Evolutionary conservation across 75 land plant species (phyloP), one percentile per base, ranked within the genome.

Genomic region (Adiantum capillusveneris): DNA sequence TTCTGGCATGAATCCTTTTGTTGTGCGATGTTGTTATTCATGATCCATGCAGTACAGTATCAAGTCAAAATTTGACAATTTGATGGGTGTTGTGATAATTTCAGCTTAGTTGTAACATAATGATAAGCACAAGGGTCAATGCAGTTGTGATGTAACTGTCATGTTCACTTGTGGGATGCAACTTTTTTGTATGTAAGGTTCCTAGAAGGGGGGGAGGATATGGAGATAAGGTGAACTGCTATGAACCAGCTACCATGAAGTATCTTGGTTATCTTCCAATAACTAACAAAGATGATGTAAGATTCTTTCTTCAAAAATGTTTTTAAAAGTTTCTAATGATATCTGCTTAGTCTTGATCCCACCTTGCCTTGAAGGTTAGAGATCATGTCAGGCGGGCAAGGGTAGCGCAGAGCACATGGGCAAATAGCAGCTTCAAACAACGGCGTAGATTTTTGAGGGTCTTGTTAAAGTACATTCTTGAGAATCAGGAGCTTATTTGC

Each of bases 241-340:
- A 86, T 65, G 96, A 90, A 44, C 96, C 96, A 20, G 91, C 96
- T 17, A 90, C 91, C 9, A 90, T 90, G 96, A 90, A 86, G 64
- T 90, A 86, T 64, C 64, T 90, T 59, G 91, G 91, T n/a, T 79
- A 20, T 44, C 70, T 73, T 44, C 87, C 87, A 22, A 85, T 84
- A 16, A 31, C 81, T 27, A 68, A 62, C 2, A 70, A 73, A 34
- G 82, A 71, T 19, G 96, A 90, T 84, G 95, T 89, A 31, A 30
- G 52, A 7, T 2, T n/a, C 2, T 59, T 34, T 18, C 1, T 59
- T 59, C n/a, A 16, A 6, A 14, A 6, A n/a, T n/a, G 31, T n/a
- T n/a, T n/a, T n/a, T n/a, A n/a, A n/a, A n/a, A n/a, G n/a, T n/a
- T n/a, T n/a, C n/a, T n/a, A n/a, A n/a, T n/a, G 3, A 18, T n/a